A percentile compares a stretch with the other conserved stretches of the same genome.
Conservation (phyloP, 2,329 filamentous ascomycete genomes). For the Nothopassalora personata region DNA sequence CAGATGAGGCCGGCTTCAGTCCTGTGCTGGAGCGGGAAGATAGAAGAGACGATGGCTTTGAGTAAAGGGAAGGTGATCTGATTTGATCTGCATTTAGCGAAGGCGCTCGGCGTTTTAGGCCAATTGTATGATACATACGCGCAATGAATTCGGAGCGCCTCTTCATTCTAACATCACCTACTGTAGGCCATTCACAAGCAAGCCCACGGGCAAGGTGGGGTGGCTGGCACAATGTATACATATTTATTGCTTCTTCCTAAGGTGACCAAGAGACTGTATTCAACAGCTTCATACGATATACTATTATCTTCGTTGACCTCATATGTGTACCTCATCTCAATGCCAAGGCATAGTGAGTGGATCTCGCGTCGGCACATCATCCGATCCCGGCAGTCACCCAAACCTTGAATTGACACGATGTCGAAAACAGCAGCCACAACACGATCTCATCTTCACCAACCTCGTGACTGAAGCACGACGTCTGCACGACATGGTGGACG, state of each 20-base stretch:
- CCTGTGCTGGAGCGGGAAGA: slow-evolving; percentile 20
- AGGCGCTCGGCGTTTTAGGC: slow-evolving; percentile 12
- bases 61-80: slow-evolving; percentile 17
- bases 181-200: neutral
- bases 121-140: slow-evolving; percentile 4
- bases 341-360: neutral
- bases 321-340: neutral
- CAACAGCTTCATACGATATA: neutral
- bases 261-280: too few relatives aligned
- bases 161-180: neutral
- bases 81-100: slow-evolving; percentile 12
- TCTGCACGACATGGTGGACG: neutral
- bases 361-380: neutral
- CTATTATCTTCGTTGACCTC: neutral
- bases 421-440: neutral
- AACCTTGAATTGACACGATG: neutral
- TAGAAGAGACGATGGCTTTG: slow-evolving; percentile 30
- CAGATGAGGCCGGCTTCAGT: slow-evolving; percentile 10
- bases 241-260: too few relatives aligned
- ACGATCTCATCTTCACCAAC: neutral
- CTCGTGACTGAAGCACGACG: neutral
- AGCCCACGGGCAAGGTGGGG: neutral
- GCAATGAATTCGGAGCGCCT: neutral
- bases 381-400: neutral
- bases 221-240: too few relatives aligned